phyloP scores from a whole-genome alignment of 345 rosid genomes.

The Camelina laxa region DNA sequence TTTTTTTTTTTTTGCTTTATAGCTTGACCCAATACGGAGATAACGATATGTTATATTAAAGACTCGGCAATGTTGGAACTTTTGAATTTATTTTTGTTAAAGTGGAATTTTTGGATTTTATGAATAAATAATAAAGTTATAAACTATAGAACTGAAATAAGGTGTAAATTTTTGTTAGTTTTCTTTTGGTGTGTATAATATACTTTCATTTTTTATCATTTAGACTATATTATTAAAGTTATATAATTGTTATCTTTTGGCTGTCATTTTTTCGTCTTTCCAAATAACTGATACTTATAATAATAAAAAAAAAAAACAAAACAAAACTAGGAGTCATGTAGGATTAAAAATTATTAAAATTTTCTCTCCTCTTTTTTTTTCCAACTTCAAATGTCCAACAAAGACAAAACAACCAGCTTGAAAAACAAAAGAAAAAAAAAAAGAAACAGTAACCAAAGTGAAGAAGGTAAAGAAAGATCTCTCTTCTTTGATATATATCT shows the following conservation, averaged over 20 bases:
- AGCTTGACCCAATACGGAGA: slow-evolving; percentile 3
- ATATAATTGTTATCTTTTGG: background rate
- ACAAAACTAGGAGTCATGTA: background rate
- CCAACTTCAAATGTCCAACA: background rate
- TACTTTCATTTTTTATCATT: background rate
- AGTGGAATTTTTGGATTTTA: background rate
- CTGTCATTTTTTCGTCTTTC: background rate
- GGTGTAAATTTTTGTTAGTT: background rate
- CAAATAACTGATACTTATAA: background rate
- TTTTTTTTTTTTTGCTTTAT: slow-evolving; percentile 18
- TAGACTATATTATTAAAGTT: background rate
- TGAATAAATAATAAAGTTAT: background rate
- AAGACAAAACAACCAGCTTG: background rate
- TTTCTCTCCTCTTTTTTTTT: background rate
- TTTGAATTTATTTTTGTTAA: background rate
- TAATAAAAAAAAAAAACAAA: background rate
- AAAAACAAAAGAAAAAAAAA: too few species aligned
- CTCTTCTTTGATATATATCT: background rate
- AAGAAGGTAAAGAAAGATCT: background rate
- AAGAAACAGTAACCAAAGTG: background rate
- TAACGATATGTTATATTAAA: background rate
- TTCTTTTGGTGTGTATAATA: background rate
- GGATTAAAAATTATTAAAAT: background rate
- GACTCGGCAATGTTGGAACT: background rate
- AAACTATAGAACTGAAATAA: background rate